Base-by-base conservation (phyloP, 2,329 filamentous ascomycete species). In the Aspergillus sp. region DNA sequence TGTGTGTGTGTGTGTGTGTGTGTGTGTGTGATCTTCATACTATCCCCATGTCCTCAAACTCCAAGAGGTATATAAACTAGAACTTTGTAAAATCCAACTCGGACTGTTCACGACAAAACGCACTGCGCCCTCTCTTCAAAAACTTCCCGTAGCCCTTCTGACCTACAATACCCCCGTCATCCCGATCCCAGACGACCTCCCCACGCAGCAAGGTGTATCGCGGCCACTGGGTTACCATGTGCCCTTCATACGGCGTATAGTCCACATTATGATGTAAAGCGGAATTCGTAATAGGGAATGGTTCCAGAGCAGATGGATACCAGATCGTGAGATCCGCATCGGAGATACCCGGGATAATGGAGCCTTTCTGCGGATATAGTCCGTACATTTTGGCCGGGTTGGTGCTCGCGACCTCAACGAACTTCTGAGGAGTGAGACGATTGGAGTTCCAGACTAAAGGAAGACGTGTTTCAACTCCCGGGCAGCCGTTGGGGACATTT, bases 301-400 rank as follows among this genome's bases (percentile, higher is more conserved):
- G 61, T 39, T 60, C 25, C n/a, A 66, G 56, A 59, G 58, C 50
- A 17, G 51, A 17, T 8, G 73, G 73, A 67, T 80, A 76, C 78
- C 79, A 78, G 32, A 81, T 77, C n/a, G 76, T 72, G 13, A 81
- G 58, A 63, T 81, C 79, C 1, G 79, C 79, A 63, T 80, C 79
- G 48, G 75, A 76, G 5, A 55, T 7, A 0, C 77, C 78, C 5
- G 78, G 78, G 0, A 74, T 71, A 13, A 81, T 70, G 3, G 70
- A 72, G 0, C 79, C 79, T 54, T 81, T 81, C 21, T 62, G 65
- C 0, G 72, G 73, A 49, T 57, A 60, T 17, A 81, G 66, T 1
- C 78, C 79, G 61, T 81, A 81, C 59, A 80, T 64, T 64, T 76
- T 79, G 0, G 79, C 80, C 1, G 80, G 73, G 53, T 81, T 81